phyloP scores from a whole-genome alignment of 805 yeast genomes.

The Metschnikowia anglica region DNA sequence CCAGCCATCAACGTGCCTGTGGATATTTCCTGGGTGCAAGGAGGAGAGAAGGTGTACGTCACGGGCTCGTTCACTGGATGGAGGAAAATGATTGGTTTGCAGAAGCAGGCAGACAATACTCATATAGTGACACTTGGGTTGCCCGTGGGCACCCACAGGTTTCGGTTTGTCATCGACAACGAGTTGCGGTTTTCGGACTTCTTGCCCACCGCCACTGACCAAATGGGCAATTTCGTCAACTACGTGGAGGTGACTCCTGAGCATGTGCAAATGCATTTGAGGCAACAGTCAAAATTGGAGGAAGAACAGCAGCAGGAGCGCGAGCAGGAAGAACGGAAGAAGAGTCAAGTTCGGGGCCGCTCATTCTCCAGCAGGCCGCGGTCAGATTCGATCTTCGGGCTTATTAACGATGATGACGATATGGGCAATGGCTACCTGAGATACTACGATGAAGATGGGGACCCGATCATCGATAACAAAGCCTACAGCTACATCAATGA shows the following conservation, averaged over 20 bases:
- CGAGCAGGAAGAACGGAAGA: slow-evolving; percentile 11
- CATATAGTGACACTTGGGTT: slow-evolving; percentile 71
- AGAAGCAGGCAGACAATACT: slow-evolving; percentile 50
- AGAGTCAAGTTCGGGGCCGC: slow-evolving; percentile 24
- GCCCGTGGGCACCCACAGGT: slow-evolving; percentile 90
- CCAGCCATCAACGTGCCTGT: slow-evolving; percentile 46
- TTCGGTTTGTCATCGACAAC: slow-evolving; percentile 91
- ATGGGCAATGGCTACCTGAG: slow-evolving; percentile 81
- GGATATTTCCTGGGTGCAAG: slow-evolving; percentile 89
- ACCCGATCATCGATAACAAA: slow-evolving; percentile 23
- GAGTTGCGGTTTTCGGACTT: slow-evolving; percentile 85
- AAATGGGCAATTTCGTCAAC: slow-evolving; percentile 93
- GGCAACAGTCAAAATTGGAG: slow-evolving; percentile 26
- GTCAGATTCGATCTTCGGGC: slow-evolving; percentile 60
- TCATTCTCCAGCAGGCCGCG: slow-evolving; percentile 36
- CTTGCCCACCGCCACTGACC: slow-evolving; percentile 96
- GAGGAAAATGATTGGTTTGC: slow-evolving; percentile 94
- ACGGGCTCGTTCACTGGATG: slow-evolving; percentile 98
- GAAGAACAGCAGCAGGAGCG: slow-evolving; percentile 23
- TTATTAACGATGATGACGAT: slow-evolving; percentile 70
- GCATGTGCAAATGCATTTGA: slow-evolving; percentile 31
- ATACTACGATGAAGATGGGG: slow-evolving; percentile 59
- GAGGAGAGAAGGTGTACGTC: slow-evolving; percentile 93
- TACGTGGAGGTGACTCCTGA: slow-evolving; percentile 73
- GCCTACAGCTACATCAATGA: slow-evolving; percentile 53